phyloP scores from a whole-genome alignment of 768 basidiomycete genomes.

The Cystobasidium ongulense region DNA sequence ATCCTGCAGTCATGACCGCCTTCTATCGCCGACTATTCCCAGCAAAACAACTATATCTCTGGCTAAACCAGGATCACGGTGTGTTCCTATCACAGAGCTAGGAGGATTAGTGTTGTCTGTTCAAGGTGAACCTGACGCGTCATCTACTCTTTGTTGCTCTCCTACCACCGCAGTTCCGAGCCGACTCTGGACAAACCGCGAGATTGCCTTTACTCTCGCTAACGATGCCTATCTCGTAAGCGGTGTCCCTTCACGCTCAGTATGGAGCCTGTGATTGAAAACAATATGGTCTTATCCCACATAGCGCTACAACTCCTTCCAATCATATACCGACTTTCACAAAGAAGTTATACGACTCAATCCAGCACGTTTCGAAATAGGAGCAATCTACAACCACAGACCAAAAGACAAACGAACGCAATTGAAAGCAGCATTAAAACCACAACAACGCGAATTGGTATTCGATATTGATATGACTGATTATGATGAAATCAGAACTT shows the following conservation, averaged over 20 bases:
- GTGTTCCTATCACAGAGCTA: too few species aligned
- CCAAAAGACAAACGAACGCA: conserved; percentile 82
- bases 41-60: conserved; percentile 83
- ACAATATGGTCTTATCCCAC: background rate
- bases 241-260: background rate
- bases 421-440: conserved; percentile 60
- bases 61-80: conserved; percentile 85
- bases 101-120: too few species aligned
- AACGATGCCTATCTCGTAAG: conserved; percentile 72
- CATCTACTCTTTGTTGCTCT: background rate
- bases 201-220: conserved; percentile 86
- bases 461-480: conserved; percentile 99
- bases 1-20: conserved; percentile 59
- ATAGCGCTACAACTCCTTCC: conserved; percentile 80
- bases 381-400: conserved; percentile 82
- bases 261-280: background rate
- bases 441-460: conserved; percentile 79
- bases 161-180: conserved; percentile 49
- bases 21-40: conserved; percentile 91
- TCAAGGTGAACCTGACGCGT: background rate
- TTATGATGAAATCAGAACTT: conserved; percentile 89
- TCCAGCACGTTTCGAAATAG: conserved; percentile 92
- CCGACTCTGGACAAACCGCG: conserved; percentile 79
- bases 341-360: conserved; percentile 74
- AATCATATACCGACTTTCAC: conserved; percentile 76